Evolutionary conservation across 345 rosid species (phyloP).

Genomic region (Arabidopsis arenosa): DNA sequence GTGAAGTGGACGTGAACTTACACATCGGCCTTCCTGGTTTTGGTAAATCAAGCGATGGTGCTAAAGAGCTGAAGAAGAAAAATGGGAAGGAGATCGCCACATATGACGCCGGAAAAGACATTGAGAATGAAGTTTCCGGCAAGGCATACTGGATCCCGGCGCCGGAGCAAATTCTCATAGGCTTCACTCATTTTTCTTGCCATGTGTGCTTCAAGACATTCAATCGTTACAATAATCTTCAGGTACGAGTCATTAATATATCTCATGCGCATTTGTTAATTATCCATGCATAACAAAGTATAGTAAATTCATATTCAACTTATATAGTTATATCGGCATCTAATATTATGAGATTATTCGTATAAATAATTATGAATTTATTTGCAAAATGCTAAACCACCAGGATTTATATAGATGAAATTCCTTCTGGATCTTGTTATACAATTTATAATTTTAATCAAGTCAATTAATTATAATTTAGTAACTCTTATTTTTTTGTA

Average conservation of each 20-base stretch:
- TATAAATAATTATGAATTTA: background rate
- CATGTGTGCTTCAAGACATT: constrained; percentile 88
- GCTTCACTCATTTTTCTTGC: constrained; percentile 83
- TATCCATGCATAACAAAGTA: constrained; percentile 30
- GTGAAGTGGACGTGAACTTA: constrained; percentile 54
- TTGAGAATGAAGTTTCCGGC: constrained; percentile 36
- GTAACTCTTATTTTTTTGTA: background rate
- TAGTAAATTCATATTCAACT: background rate
- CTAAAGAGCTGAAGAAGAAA: constrained; percentile 24
- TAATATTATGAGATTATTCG: background rate
- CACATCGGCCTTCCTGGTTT: constrained; percentile 75
- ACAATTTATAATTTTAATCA: background rate
- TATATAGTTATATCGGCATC: background rate
- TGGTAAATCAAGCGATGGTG: constrained; percentile 21
- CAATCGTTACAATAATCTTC: constrained; percentile 96
- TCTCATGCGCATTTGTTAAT: background rate
- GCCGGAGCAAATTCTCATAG: constrained; percentile 73
- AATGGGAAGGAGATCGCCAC: constrained; percentile 36
- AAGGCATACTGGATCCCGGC: constrained; percentile 83
- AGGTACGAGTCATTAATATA: constrained; percentile 52
- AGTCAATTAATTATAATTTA: background rate
- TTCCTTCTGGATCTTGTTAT: background rate
- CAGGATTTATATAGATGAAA: background rate
- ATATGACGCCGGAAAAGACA: constrained; percentile 31
- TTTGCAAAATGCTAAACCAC: background rate